Evolutionary conservation across 2,329 filamentous ascomycete species (phyloP).

Genomic region (Didymella keratinophila): DNA sequence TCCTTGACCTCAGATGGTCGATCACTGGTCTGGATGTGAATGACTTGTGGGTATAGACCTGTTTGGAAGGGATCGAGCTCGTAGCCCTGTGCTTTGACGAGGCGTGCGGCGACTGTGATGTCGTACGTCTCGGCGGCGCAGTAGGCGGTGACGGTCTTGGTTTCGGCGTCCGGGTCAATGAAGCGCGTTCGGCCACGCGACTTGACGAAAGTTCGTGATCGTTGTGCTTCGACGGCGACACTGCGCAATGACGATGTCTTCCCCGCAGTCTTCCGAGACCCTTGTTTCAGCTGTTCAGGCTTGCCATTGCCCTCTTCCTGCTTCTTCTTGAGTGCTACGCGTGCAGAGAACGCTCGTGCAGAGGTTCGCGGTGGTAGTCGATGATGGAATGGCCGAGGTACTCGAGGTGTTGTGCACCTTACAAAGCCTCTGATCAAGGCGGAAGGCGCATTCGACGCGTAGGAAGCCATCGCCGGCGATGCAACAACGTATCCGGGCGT

Average conservation of each 20-base stretch:
- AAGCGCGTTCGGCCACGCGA: constrained; percentile 54
- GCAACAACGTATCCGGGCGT: background rate
- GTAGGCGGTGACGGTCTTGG: constrained; percentile 68
- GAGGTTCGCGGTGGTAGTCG: constrained; percentile 10
- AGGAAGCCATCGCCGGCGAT: constrained; percentile 13
- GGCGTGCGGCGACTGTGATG: constrained; percentile 63
- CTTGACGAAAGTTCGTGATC: constrained; percentile 62
- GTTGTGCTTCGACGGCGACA: constrained; percentile 85
- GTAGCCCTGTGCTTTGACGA: constrained; percentile 66
- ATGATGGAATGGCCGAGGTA: constrained; percentile 13
- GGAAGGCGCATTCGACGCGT: constrained; percentile 5
- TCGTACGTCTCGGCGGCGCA: constrained; percentile 74
- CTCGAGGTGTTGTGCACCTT: constrained; percentile 17
- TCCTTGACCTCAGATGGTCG: constrained; percentile 52
- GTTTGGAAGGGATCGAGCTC: constrained; percentile 69
- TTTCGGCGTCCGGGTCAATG: constrained; percentile 57
- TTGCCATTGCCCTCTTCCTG: constrained; percentile 25
- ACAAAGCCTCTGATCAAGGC: constrained; percentile 7
- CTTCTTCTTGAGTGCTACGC: constrained; percentile 26
- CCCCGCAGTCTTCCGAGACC: constrained; percentile 38
- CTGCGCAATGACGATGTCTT: constrained; percentile 73
- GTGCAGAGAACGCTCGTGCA: constrained; percentile 31
- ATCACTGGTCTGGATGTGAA: constrained; percentile 63
- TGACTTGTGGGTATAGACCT: constrained; percentile 69
- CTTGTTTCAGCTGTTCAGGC: constrained; percentile 32